These are phyloP conservation scores for Diospyros kaki DNA, from an alignment of 148 eudicot genomes.

Conservation along the genomic window DNA sequence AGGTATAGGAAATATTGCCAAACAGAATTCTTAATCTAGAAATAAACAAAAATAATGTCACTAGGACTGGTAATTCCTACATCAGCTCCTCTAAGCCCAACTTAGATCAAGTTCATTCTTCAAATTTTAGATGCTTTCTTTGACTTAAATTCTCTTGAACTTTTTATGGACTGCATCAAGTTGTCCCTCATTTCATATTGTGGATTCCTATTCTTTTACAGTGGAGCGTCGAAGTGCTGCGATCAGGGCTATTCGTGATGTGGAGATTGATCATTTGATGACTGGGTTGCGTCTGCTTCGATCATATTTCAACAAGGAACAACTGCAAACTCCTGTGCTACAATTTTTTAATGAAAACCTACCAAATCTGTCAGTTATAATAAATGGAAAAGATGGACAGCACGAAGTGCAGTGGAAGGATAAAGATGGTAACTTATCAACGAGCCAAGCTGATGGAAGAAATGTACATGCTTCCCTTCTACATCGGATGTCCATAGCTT, in stretches of 20 bases:
- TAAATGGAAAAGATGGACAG: slow-evolving; percentile 46
- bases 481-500: slow-evolving; percentile 52
- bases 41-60: not conserved
- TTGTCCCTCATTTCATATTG: not conserved
- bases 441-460: slow-evolving; percentile 33
- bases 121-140: not conserved
- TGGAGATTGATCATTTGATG: slow-evolving; percentile 59
- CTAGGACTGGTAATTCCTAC: not conserved
- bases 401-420: slow-evolving; percentile 62
- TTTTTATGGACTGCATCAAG: not conserved
- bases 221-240: slow-evolving; percentile 71
- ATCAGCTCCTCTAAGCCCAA: not conserved
- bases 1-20: not conserved
- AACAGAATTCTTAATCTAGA: not conserved
- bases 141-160: not conserved
- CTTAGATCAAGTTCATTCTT: not conserved
- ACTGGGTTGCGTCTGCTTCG: slow-evolving; percentile 61
- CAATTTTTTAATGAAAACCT: slow-evolving; percentile 69
- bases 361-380: slow-evolving; percentile 47
- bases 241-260: slow-evolving; percentile 67
- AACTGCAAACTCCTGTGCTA: slow-evolving; percentile 48
- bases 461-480: slow-evolving; percentile 60
- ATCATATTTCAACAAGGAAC: slow-evolving; percentile 60
- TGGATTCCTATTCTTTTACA: slow-evolving; percentile 18
- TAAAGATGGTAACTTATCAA: slow-evolving; percentile 34